phyloP scores from a whole-genome alignment of 2,329 filamentous ascomycete genomes.

The Trichoderma sp. region DNA sequence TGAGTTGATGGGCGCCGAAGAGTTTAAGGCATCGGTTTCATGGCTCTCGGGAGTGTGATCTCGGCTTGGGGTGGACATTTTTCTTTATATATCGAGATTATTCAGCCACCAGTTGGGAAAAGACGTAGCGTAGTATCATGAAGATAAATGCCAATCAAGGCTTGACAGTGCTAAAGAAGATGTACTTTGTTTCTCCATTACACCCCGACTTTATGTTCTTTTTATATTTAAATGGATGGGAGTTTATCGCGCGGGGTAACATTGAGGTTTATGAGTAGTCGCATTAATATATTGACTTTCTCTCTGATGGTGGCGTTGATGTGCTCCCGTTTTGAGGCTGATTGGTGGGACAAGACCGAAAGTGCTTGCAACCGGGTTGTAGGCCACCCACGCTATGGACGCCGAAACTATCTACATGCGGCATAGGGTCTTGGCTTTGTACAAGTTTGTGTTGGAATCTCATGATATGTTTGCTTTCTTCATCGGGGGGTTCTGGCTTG shows the following conservation, averaged over 20 bases:
- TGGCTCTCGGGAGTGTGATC: neutral
- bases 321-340: neutral
- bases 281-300: constrained; percentile 1
- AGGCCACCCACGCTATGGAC: constrained; percentile 8
- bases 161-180: neutral
- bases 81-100: neutral
- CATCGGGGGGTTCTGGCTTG: neutral
- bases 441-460: neutral
- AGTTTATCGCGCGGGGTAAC: neutral
- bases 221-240: neutral
- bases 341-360: neutral
- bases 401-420: neutral
- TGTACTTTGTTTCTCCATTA: neutral
- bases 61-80: neutral
- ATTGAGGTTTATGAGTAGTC: neutral
- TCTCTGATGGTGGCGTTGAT: neutral
- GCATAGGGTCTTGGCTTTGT: neutral
- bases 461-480: neutral
- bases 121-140: neutral
- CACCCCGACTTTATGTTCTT: neutral
- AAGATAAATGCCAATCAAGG: neutral
- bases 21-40: neutral
- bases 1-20: neutral
- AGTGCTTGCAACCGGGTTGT: neutral
- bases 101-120: neutral